phyloP scores from a whole-genome alignment of 208 protist species.

The Wallacemonas sp. region DNA sequence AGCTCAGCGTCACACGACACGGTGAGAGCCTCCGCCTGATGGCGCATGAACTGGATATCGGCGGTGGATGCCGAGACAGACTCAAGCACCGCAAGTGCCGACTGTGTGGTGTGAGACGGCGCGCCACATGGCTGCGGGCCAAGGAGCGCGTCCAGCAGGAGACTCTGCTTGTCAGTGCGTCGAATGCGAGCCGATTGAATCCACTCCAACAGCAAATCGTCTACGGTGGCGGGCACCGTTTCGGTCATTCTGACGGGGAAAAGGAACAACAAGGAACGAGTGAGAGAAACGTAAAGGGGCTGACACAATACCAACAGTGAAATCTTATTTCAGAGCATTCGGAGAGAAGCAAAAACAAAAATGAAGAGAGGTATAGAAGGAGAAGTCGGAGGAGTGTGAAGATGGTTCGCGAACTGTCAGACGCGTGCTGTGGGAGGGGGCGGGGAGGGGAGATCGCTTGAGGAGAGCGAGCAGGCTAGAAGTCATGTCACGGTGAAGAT shows the following conservation, averaged over 20 bases:
- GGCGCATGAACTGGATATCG: constrained; percentile 27
- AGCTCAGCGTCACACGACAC: constrained; percentile 30
- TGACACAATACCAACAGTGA: neutral
- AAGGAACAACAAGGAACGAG: constrained; percentile 17
- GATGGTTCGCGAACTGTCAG: too few relatives aligned
- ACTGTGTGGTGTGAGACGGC: neutral
- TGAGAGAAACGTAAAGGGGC: constrained; percentile 11
- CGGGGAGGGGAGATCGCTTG: too few relatives aligned
- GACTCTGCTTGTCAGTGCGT: constrained; percentile 22
- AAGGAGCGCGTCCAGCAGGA: constrained; percentile 20
- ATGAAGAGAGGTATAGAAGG: neutral
- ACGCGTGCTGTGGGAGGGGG: too few relatives aligned
- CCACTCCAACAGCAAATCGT: constrained; percentile 47
- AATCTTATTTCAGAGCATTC: too few relatives aligned
- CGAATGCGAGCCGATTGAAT: constrained; percentile 22
- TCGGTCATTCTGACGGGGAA: constrained; percentile 4
- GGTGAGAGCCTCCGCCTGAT: constrained; percentile 28
- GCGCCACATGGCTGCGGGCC: neutral
- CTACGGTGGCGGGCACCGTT: constrained; percentile 16
- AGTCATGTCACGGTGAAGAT: too few relatives aligned
- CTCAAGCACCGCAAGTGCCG: constrained; percentile 23
- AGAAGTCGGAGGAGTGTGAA: too few relatives aligned
- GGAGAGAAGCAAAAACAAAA: constrained; percentile 6
- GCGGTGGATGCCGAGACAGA: neutral
- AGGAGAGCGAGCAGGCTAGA: too few relatives aligned